Evolutionary conservation across 192 early-diverging fungal species (phyloP), one percentile per base, ranked within the genome.

Genomic region (Funneliformis mosseae): DNA sequence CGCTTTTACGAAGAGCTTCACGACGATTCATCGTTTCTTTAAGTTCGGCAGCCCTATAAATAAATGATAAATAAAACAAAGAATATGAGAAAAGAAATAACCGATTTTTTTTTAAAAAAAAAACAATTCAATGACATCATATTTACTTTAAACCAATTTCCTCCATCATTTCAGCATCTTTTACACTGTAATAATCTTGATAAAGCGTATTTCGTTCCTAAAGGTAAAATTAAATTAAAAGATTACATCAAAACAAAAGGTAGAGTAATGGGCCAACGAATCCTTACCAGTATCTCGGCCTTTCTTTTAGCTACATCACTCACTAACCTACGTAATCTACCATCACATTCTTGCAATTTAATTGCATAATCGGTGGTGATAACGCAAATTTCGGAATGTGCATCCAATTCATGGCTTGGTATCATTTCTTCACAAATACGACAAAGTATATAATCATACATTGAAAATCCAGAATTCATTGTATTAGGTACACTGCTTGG

Each of bases 381-480:
- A 50, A 88, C 88, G 82, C 96, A 97, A 21, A 91, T 86, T 64
- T 95, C 94, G 8, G 93, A 92, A 81, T 97, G 96, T 50, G 87
- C 87, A 42, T 94, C 92, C 61, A 97, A 85, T 41, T 89, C 88
- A 16, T 85, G 77, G 2, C 91, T 84, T 45, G 87, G 80, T 25
- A 97, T 90, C 60, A 87, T 87, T 42, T 95, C 94, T 82, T 97
- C 96, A 72, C 96, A 97, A 70, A 97, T 94, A 21, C 96, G 87
- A 69, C 96, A 97, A 5, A 97, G 84, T 12, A 96, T 91, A 74
- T 45, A 62, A 71, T 80, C 79, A 79, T 78, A 64, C 9, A 62
- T 67, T 45, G 69, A 28, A 79, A 79, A 79, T 28, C 64, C 64
- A 4, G 42, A 8, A 4, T 63, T 80, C 46, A n/a, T 33, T 33